Evolutionary conservation across 2,329 filamentous ascomycete species (phyloP).

Genomic region (Aspergillus ochraceoroseus): DNA sequence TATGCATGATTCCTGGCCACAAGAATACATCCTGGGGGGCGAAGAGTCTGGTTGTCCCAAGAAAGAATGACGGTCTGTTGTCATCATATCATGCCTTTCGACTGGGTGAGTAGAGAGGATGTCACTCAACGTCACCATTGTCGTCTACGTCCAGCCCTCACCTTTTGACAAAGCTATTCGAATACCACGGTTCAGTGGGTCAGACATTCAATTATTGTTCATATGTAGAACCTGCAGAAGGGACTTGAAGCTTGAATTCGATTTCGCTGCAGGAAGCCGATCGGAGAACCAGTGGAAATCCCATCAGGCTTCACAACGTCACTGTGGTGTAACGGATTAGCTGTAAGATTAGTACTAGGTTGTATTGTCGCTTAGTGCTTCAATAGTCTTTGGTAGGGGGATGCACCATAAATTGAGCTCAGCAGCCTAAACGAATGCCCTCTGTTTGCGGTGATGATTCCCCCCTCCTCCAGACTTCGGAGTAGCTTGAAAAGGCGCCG

Average conservation of each 20-base stretch:
- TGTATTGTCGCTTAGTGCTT: too few species aligned
- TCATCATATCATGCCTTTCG: constrained; percentile 9
- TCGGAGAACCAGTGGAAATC: not conserved
- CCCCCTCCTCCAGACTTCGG: too few species aligned
- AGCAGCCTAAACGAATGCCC: too few species aligned
- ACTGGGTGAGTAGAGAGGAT: not conserved
- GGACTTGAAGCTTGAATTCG: too few species aligned
- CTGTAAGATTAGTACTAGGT: too few species aligned
- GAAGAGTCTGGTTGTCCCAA: not conserved
- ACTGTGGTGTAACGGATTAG: too few species aligned
- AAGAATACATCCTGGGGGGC: not conserved
- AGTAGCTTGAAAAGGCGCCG: too few species aligned
- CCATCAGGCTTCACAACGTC: not conserved
- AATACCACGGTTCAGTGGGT: not conserved
- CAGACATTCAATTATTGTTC: not conserved
- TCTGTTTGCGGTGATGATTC: too few species aligned
- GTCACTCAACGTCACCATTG: constrained; percentile 13
- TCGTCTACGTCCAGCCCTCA: not conserved
- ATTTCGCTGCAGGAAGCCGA: too few species aligned
- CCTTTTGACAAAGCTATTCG: not conserved
- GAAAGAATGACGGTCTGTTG: not conserved
- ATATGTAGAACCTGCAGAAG: too few species aligned
- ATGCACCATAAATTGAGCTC: too few species aligned
- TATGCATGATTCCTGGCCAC: not conserved
- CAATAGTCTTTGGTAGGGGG: too few species aligned